These are phyloP conservation scores for Kodamaea kaohsiungensis DNA, from an alignment of 805 yeast species.

Conservation along the genomic window DNA sequence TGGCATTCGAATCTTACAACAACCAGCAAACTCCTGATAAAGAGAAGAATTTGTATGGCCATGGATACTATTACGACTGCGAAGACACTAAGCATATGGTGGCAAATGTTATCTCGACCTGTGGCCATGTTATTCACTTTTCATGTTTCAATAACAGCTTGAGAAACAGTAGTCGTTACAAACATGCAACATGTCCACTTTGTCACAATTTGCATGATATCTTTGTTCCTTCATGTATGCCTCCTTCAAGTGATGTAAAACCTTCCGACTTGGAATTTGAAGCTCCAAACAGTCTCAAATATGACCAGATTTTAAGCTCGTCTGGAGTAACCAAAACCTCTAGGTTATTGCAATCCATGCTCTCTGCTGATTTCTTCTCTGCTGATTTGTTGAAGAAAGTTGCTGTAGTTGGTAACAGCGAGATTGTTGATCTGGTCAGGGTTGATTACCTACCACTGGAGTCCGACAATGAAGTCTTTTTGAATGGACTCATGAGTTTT, in stretches of 20 bases:
- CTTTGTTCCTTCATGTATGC: conserved; percentile 44
- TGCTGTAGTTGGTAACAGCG: neutral
- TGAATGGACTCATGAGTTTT: conserved; percentile 3
- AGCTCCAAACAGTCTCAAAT: neutral
- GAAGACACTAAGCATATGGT: conserved; percentile 16
- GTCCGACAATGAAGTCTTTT: neutral
- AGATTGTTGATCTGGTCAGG: conserved; percentile 1
- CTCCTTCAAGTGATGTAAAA: neutral
- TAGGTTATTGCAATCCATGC: conserved; percentile 17
- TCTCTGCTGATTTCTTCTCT: conserved; percentile 8
- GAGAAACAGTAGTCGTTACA: conserved; percentile 14
- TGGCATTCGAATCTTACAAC: conserved; percentile 26
- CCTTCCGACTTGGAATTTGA: neutral
- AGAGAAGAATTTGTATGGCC: conserved; percentile 18
- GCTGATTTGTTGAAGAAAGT: neutral
- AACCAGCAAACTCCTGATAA: conserved; percentile 18
- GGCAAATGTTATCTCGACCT: conserved; percentile 38
- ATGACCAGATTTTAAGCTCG: neutral
- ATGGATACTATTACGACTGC: conserved; percentile 22
- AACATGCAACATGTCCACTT: conserved; percentile 47
- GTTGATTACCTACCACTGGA: neutral
- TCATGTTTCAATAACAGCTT: conserved; percentile 39
- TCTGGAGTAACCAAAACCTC: neutral
- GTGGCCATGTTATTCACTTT: conserved; percentile 57
- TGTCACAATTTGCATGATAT: conserved; percentile 48